Conservation (phyloP, 306 rosid species). For the Cucurbita argyrosperma region DNA sequence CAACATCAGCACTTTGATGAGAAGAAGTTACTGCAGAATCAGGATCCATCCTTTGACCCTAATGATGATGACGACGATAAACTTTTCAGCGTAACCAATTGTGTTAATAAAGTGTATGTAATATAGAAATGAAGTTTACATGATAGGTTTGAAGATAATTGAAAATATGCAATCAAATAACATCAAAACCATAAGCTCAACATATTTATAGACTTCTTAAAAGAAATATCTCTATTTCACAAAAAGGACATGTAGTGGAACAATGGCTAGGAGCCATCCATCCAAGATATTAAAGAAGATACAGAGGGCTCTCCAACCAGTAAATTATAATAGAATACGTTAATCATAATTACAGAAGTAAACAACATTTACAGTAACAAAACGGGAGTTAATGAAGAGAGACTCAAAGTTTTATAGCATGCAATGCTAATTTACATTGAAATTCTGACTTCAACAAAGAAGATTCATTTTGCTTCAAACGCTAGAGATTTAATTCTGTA, state of each 20-base stretch:
- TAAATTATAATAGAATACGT: background rate
- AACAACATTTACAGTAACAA: background rate
- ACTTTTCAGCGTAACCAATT: background rate
- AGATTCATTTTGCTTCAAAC: background rate
- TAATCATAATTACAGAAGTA: background rate
- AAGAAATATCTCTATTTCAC: background rate
- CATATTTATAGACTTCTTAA: background rate
- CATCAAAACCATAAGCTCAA: background rate
- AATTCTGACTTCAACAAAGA: background rate
- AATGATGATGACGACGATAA: slow-evolving; percentile 15
- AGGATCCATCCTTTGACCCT: slow-evolving; percentile 79
- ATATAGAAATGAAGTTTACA: background rate
- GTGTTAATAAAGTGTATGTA: background rate
- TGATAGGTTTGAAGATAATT: background rate
- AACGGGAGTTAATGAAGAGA: background rate
- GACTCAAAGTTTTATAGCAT: background rate
- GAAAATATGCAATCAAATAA: background rate
- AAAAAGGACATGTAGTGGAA: background rate
- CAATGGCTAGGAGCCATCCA: background rate
- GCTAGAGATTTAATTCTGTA: background rate
- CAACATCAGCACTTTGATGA: slow-evolving; percentile 76
- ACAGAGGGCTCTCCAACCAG: background rate
- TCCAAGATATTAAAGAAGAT: background rate
- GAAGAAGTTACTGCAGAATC: slow-evolving; percentile 88
- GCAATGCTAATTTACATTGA: background rate